Evolutionary conservation across 768 basidiomycete genomes (phyloP), one percentile per base, ranked within the genome.

Genomic region (Saitozyma podzolica): DNA sequence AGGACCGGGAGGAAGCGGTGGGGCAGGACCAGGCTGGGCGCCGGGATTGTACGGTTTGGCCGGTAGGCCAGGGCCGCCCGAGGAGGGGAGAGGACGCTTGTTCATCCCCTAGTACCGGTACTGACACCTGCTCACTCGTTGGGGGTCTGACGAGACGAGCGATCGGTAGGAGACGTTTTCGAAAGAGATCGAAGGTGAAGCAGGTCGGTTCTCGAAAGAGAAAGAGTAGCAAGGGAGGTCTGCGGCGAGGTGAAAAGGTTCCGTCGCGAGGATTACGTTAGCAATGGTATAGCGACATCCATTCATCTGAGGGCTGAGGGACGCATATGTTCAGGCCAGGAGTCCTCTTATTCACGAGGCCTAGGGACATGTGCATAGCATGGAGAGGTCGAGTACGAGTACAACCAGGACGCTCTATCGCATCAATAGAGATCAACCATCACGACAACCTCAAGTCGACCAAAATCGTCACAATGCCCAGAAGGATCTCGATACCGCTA

Each of bases 391-490:
- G 29, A 40, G 54, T 48, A 58, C 5, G 47, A 17, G 11, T 20
- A 17, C 43, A n/a, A 53, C 19, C 29, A 7, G 16, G 13, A 41
- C 29, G 29, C 29, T 29, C 43, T 58, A 58, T 14, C 8, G 50
- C 47, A 9, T 9, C 48, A 56, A 41, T 14, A 9, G 17, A 58
- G 16, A 37, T 17, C 5, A 51, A 17, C 49, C 8, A 48, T 53
- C 65, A 71, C 9, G 71, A 68, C 9, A 69, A 66, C 45, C 77
- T 76, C 41, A 92, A 80, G 80, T 94, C 92, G 41, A 95, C 91
- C 50, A 92, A 82, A 72, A 95, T 94, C 17, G 91, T 94, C 61
- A 92, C 84, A 60, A 95, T 91, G 43, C 92, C 92, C 51, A 95
- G 86, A 47, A 92, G 90, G 89, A 78, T 76, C 48, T 70, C 72